phyloP scores from a whole-genome alignment of 805 yeast species.

The Yarrowia yakushimensis region DNA sequence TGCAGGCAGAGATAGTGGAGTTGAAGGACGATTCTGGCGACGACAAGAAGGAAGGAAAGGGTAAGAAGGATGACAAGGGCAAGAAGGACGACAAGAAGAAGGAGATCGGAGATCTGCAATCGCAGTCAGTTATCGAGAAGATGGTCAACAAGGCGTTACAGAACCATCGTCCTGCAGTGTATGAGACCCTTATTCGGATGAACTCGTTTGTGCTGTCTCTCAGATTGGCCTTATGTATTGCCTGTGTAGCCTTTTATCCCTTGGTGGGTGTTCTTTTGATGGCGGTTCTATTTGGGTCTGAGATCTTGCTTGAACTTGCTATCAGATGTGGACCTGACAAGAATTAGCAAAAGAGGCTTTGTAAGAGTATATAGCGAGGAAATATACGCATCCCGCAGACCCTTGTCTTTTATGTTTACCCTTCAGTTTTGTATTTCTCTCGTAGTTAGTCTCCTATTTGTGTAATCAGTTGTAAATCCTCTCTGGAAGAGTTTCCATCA shows the following conservation, averaged over 20 bases:
- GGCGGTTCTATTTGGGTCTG: constrained; percentile 14
- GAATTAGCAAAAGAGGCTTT: neutral
- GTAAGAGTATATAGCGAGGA: neutral
- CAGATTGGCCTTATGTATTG: constrained; percentile 7
- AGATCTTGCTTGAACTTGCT: constrained; percentile 13
- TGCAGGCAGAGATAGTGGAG: constrained; percentile 12
- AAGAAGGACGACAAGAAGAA: neutral
- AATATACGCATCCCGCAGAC: neutral
- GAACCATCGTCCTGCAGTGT: neutral
- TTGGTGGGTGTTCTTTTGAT: neutral
- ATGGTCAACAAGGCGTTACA: neutral
- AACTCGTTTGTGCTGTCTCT: constrained; percentile 2
- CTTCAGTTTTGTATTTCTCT: too few species aligned
- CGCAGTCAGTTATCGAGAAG: neutral
- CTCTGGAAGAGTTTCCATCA: constrained; percentile 10
- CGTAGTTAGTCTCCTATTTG: neutral
- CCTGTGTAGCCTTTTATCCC: neutral
- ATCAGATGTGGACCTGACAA: constrained; percentile 2
- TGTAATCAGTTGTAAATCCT: neutral
- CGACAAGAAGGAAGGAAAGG: neutral
- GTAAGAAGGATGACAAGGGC: neutral
- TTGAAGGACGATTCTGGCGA: neutral
- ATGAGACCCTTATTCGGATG: constrained; percentile 8
- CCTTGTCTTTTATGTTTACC: too few species aligned
- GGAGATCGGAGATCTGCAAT: neutral